Evolutionary conservation across 1,284 basidiomycete genomes (phyloP), one percentile per base, ranked within the genome.

Genomic region (Tilletiopsis washingtonensis): DNA sequence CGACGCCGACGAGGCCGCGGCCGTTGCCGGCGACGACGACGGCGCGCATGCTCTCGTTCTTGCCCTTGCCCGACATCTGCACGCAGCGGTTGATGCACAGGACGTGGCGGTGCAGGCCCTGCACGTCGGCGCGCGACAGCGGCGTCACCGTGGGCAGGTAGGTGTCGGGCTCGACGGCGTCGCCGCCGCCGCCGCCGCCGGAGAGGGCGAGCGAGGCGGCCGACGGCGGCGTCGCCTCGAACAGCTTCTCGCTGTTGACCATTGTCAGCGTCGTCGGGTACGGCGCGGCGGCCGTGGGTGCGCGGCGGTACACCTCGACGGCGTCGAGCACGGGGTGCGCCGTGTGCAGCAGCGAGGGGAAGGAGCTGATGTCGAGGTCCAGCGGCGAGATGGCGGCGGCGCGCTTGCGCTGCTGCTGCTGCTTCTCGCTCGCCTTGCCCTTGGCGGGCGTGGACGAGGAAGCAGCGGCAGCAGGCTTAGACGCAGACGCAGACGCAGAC

Each of bases 11-110:
- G 20, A 97, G 78, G 0, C 93, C 93, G 39, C 85, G 78, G 6
- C 86, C 86, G 66, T 80, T 78, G 19, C 93, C 93, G 29, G 88
- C 84, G 51, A 96, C 81, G 57, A 84, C 80, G 65, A 88, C 81
- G 42, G 78, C 76, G 54, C 82, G 82, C 59, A 81, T 76, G 37
- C 82, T 81, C 23, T 81, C 79, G 53, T 84, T 82, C 67, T 87
- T 88, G 34, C 88, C 88, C 75, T 91, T 91, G 47, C 83, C 82
- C 0, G 87, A 90, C 78, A 90, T 87, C 57, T 86, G 84, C 3
- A 82, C 82, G 61, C 88, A 82, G 42, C 81, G 78, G 49, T 68
- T 66, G 49, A 69, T 54, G 34, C 56, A 55, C 38, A 74, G 62
- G 23, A 61, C 59, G 53, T 71, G 64, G 14, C 67, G 64, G 47